Base-by-base conservation (phyloP, 768 basidiomycete genomes). In the Tulasnella sp. region DNA sequence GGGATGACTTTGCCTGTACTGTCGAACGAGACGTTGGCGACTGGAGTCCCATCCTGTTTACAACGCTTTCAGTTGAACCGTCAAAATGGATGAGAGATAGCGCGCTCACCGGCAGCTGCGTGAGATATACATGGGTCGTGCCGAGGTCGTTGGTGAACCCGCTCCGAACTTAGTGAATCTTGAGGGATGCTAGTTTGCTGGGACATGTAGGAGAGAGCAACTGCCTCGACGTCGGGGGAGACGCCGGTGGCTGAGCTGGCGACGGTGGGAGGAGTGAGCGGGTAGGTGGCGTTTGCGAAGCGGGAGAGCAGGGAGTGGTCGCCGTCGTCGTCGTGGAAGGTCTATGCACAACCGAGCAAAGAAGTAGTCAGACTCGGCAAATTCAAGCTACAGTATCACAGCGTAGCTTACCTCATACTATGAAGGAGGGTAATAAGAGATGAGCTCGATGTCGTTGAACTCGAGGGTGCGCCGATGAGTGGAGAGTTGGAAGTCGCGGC, bases 1-100 rank as follows among this genome's bases (percentile, higher is more conserved):
- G 84, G 78, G 72, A 81, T 73, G 37, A 83, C 81, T 75, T 81
- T 82, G 74, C 80, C 78, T 47, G 79, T 78, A 75, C 80, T 81
- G 34, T 65, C 39, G 77, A 84, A 82, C 2, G 81, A 81, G 22
- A 83, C 79, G 72, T 84, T 84, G 1, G 83, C 83, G 5, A 84
- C 83, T 1, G 78, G 75, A 19, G 81, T 75, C n/a, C 81, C 80
- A 67, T 80, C 76, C 80, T 81, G 59, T 11, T 32, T 26, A 7
- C 2, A 59, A 34, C 5, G 7, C 9, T 29, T 8, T 59, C 42
- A 40, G 35, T 34, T 34, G 17, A 3, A 35, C 17, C 11, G 22
- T 19, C 11, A 35, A 14, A n/a, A 2, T 19, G 2, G 17, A 14
- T 8, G 8, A 5, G 22, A 26, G 52, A 34, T 2, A 40, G 67